Percentiles rank a stretch among this genome's conserved stretches.
These are phyloP conservation scores for Peniophora sp. DNA, from an alignment of 1,284 basidiomycete species.

Conservation along the genomic window DNA sequence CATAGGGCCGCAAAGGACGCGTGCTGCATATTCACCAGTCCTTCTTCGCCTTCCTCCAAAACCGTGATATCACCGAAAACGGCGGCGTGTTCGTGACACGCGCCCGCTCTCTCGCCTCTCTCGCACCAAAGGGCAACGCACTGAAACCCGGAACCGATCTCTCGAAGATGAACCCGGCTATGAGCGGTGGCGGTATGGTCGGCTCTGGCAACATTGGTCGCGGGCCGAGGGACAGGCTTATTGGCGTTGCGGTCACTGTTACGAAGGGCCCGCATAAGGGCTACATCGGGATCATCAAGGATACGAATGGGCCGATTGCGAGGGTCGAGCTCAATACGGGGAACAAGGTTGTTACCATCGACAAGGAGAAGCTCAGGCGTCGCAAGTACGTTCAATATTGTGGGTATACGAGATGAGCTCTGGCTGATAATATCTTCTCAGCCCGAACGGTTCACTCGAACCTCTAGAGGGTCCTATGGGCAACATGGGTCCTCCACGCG, in stretches of 20 bases:
- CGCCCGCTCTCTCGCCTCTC: constrained; percentile 68
- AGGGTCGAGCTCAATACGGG: constrained; percentile 90
- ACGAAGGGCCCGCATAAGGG: constrained; percentile 90
- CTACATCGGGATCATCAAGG: constrained; percentile 89
- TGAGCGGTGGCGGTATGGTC: constrained; percentile 70
- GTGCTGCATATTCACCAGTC: constrained; percentile 96
- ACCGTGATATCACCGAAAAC: constrained; percentile 86
- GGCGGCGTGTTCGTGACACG: constrained; percentile 92
- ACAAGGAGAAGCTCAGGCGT: constrained; percentile 72
- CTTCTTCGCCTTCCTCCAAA: constrained; percentile 91
- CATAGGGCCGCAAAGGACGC: constrained; percentile 79
- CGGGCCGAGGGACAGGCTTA: constrained; percentile 75
- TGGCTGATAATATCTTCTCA: constrained; percentile 15
- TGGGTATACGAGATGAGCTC: too few species aligned
- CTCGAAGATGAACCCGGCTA: constrained; percentile 93
- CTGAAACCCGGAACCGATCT: constrained; percentile 67
- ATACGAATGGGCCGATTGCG: constrained; percentile 83
- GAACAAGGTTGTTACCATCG: constrained; percentile 86
- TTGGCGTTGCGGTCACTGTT: constrained; percentile 77
- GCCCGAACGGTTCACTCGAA: constrained; percentile 48
- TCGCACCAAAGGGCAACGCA: constrained; percentile 77
- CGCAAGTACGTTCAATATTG: constrained; percentile 52
- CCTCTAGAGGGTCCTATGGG: constrained; percentile 26
- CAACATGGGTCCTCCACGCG: constrained; percentile 26
- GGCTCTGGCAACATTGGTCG: constrained; percentile 67